phyloP scores from a whole-genome alignment of 345 rosid genomes.

The Moricandia arvensis region DNA sequence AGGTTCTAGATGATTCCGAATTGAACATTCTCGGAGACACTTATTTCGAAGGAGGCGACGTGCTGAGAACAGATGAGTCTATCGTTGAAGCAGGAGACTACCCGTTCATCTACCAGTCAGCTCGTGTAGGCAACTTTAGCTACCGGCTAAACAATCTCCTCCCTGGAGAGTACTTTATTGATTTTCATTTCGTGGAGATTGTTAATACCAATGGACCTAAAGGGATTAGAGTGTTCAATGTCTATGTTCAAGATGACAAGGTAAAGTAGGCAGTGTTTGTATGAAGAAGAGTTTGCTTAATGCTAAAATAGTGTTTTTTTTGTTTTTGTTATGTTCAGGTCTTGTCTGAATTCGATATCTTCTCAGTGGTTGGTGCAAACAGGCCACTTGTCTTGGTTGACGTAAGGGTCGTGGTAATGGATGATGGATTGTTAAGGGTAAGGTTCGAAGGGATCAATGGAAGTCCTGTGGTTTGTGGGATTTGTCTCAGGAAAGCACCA shows the following conservation, averaged over 20 bases:
- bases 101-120: slow-evolving; percentile 68
- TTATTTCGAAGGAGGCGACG: slow-evolving; percentile 72
- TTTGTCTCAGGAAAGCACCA: slow-evolving; percentile 77
- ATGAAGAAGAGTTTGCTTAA: background rate
- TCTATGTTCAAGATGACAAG: slow-evolving; percentile 86
- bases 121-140: slow-evolving; percentile 68
- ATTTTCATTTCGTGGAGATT: slow-evolving; percentile 88
- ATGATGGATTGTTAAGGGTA: slow-evolving; percentile 55
- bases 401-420: slow-evolving; percentile 63
- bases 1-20: slow-evolving; percentile 42
- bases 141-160: slow-evolving; percentile 54
- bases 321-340: slow-evolving; percentile 50
- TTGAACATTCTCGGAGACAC: slow-evolving; percentile 50
- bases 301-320: background rate
- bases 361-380: slow-evolving; percentile 75
- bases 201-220: slow-evolving; percentile 79
- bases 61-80: slow-evolving; percentile 60
- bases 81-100: slow-evolving; percentile 74
- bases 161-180: slow-evolving; percentile 63
- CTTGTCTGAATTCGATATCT: slow-evolving; percentile 80
- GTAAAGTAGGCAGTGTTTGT: slow-evolving; percentile 39
- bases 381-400: slow-evolving; percentile 74
- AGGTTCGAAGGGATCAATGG: slow-evolving; percentile 76
- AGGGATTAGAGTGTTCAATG: slow-evolving; percentile 86
- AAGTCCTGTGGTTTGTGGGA: slow-evolving; percentile 73